A percentile compares a stretch with the other conserved stretches of the same genome.
phyloP scores from a whole-genome alignment of 495 filamentous ascomycete genomes.

The Aspergillus conjunctus region DNA sequence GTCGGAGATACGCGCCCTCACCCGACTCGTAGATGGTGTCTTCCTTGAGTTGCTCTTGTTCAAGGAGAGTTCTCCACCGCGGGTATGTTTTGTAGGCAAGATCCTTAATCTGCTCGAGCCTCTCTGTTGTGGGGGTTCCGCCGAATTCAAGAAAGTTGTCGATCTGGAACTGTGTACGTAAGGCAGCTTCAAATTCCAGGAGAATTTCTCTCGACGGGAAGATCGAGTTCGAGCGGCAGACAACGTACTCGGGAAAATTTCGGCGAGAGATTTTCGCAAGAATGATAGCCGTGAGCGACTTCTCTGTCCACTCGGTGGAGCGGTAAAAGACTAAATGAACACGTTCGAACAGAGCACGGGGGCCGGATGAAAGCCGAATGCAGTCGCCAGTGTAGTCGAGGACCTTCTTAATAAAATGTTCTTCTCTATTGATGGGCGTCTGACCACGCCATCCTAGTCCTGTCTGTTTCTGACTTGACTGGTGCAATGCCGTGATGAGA shows the following conservation, averaged over 20 bases:
- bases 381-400: constrained; percentile 78
- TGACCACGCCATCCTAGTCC: constrained; percentile 66
- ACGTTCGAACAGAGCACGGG: constrained; percentile 85
- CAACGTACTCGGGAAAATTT: constrained; percentile 89
- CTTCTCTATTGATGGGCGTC: constrained; percentile 52
- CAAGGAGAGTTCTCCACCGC: constrained; percentile 73
- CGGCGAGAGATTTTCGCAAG: constrained; percentile 82
- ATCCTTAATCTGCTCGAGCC: constrained; percentile 67
- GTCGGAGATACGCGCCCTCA: constrained; percentile 88
- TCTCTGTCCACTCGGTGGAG: constrained; percentile 96
- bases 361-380: constrained; percentile 72
- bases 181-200: constrained; percentile 85
- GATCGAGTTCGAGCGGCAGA: constrained; percentile 86
- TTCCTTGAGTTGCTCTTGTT: constrained; percentile 80
- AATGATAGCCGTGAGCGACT: constrained; percentile 93
- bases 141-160: constrained; percentile 83
- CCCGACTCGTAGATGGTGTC: constrained; percentile 76
- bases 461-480: constrained; percentile 69
- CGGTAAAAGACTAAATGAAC: constrained; percentile 95
- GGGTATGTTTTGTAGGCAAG: constrained; percentile 76
- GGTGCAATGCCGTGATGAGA: constrained; percentile 68
- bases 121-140: constrained; percentile 68
- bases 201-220: constrained; percentile 74
- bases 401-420: constrained; percentile 73
- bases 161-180: constrained; percentile 79